phyloP scores from a whole-genome alignment of 306 rosid genomes.

The Cajanus cajan region DNA sequence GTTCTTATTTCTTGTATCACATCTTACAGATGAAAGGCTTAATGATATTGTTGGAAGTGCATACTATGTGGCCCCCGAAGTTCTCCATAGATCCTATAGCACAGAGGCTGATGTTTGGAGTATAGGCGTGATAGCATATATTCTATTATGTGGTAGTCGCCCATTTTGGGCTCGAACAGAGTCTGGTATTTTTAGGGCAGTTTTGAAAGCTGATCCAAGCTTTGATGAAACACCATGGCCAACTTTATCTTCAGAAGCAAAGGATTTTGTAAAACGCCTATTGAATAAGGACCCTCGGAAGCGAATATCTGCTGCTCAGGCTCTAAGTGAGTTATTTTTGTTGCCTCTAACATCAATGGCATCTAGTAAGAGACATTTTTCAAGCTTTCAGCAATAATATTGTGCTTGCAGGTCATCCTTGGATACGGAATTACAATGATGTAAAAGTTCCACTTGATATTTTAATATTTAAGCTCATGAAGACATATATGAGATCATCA shows the following conservation, averaged over 20 bases:
- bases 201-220: slow-evolving; percentile 93
- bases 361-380: slow-evolving; percentile 25
- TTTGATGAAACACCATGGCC: slow-evolving; percentile 99
- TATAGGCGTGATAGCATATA: slow-evolving; percentile 95
- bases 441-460: slow-evolving; percentile 84
- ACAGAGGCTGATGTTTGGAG: slow-evolving; percentile 99
- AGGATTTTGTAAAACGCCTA: slow-evolving; percentile 89
- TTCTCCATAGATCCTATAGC: slow-evolving; percentile 88
- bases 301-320: slow-evolving; percentile 96
- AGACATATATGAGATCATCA: slow-evolving; percentile 80
- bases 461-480: slow-evolving; percentile 83
- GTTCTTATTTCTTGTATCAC: slow-evolving; percentile 26
- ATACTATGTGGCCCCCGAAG: slow-evolving; percentile 97
- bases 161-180: slow-evolving; percentile 99
- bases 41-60: slow-evolving; percentile 99
- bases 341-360: slow-evolving; percentile 6
- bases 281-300: slow-evolving; percentile 91
- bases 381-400: slow-evolving; percentile 25
- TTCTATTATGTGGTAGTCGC: slow-evolving; percentile 97
- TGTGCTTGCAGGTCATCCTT: slow-evolving; percentile 87
- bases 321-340: slow-evolving; percentile 65
- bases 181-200: slow-evolving; percentile 93
- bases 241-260: slow-evolving; percentile 76
- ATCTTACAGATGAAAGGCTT: slow-evolving; percentile 84
- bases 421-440: slow-evolving; percentile 71